These are phyloP conservation scores for Austroboletus novae-zelandiae DNA, from an alignment of 1,284 basidiomycete genomes.

Conservation along the genomic window DNA sequence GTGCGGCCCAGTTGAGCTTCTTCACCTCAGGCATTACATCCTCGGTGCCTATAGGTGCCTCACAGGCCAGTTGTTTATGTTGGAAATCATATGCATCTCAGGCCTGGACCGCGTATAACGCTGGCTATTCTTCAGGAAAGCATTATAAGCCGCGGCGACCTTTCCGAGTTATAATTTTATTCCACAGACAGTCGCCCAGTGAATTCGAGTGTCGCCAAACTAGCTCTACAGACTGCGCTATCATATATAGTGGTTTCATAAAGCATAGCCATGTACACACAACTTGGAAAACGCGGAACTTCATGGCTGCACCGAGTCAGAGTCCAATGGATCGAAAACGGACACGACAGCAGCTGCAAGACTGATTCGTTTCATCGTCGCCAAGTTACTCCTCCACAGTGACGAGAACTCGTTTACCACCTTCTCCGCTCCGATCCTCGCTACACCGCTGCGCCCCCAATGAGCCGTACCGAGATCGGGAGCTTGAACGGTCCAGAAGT, in stretches of 20 bases:
- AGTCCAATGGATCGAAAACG: slow-evolving; percentile 39
- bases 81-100: too few relatives aligned
- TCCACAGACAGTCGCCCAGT: too few relatives aligned
- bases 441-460: slow-evolving; percentile 54
- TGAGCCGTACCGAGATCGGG: slow-evolving; percentile 56
- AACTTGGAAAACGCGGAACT: too few relatives aligned
- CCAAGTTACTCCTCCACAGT: slow-evolving; percentile 39
- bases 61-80: too few relatives aligned
- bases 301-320: slow-evolving; percentile 19
- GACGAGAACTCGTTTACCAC: slow-evolving; percentile 43
- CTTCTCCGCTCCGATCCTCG: slow-evolving; percentile 82
- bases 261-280: background rate
- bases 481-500: slow-evolving; percentile 33
- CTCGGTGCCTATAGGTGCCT: too few relatives aligned
- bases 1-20: background rate
- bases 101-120: too few relatives aligned
- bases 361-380: slow-evolving; percentile 52
- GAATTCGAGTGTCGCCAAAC: too few relatives aligned
- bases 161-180: too few relatives aligned
- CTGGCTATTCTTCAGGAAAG: too few relatives aligned
- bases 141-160: too few relatives aligned
- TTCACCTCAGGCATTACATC: too few relatives aligned
- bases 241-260: background rate
- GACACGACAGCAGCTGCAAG: slow-evolving; percentile 60
- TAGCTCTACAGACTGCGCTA: slow-evolving; percentile 4